These are phyloP conservation scores for Passalora sequoiae DNA, from an alignment of 2,329 filamentous ascomycete species.

Conservation along the genomic window DNA sequence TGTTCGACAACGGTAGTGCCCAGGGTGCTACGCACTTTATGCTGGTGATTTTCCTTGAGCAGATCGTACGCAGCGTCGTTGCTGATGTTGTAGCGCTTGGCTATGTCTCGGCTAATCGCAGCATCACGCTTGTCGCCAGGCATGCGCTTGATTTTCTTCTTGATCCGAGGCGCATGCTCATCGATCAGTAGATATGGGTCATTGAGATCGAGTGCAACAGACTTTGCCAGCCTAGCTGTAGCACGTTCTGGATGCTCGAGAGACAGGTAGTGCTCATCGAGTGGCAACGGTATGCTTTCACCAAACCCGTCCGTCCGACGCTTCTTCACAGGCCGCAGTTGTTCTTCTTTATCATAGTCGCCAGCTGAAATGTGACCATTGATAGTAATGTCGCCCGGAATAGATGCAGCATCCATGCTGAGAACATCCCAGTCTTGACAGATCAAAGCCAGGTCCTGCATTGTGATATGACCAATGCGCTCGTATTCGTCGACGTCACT, in stretches of 20 bases:
- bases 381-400: slow-evolving; percentile 29
- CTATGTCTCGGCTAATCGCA: slow-evolving; percentile 66
- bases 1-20: slow-evolving; percentile 92
- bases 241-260: slow-evolving; percentile 76
- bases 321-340: slow-evolving; percentile 55
- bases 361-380: slow-evolving; percentile 25
- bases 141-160: slow-evolving; percentile 47
- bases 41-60: slow-evolving; percentile 93
- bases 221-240: slow-evolving; percentile 68
- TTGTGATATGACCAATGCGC: slow-evolving; percentile 65
- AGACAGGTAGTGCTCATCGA: slow-evolving; percentile 36
- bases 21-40: slow-evolving; percentile 88
- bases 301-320: slow-evolving; percentile 48
- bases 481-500: slow-evolving; percentile 57
- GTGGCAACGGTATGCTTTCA: slow-evolving; percentile 16
- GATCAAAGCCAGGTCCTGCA: slow-evolving; percentile 76
- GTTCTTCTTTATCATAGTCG: slow-evolving; percentile 35
- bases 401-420: slow-evolving; percentile 45
- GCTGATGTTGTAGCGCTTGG: slow-evolving; percentile 85
- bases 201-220: slow-evolving; percentile 77
- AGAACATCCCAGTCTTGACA: slow-evolving; percentile 79
- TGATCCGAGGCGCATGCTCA: slow-evolving; percentile 60
- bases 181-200: slow-evolving; percentile 84
- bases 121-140: slow-evolving; percentile 60
- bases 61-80: slow-evolving; percentile 95